Base-by-base conservation (phyloP, 306 rosid species). In the Vigna mungo region DNA sequence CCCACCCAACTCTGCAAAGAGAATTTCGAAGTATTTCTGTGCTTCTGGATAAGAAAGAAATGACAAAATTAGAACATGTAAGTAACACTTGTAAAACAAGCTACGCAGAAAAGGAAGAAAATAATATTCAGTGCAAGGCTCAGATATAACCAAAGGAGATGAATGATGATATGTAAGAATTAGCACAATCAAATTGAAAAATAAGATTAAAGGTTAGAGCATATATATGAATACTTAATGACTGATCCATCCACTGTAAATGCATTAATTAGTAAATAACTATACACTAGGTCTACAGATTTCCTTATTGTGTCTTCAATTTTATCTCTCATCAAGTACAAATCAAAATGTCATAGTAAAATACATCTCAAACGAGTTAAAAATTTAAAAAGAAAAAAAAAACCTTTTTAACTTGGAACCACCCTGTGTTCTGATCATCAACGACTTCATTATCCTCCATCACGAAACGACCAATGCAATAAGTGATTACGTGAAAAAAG, bases 321-420 rank as follows among this genome's bases (percentile, higher is more conserved):
- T 58, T 65, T 63, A 18, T 70, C 68, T 47, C 60, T 61, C 34
- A 76, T 43, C 64, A 62, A 74, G 49, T 27, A 34, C 17, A 46
- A 23, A 18, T 41, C 10, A 61, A 78, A 74, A 67, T 14, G 43
- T 39, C 68, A 62, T 9, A 56, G 34, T 16, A 37, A 58, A 78
- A 49, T 49, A 60, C 63, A 34, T 39, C 32, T 46, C 37, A 72
- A 72, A 54, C 1, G 25, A 11, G 16, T 25, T 17, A 20, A 78
- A 65, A 41, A 44, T 12, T 25, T 5, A 6, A 16, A 32, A 7
- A 13, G 14, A 9, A 37, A 52, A 46, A 13, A 27, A 9, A 34
- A 64, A 92, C 98, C 98, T 92, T 94, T 87, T 92, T 94, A 80
- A 90, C 98, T 92, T 94, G 86, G 82, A 90, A 87, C 98, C 98